phyloP scores from a whole-genome alignment of 371 early-diverging fungal species.

The Hamiltosporidium tvaerminnensis region DNA sequence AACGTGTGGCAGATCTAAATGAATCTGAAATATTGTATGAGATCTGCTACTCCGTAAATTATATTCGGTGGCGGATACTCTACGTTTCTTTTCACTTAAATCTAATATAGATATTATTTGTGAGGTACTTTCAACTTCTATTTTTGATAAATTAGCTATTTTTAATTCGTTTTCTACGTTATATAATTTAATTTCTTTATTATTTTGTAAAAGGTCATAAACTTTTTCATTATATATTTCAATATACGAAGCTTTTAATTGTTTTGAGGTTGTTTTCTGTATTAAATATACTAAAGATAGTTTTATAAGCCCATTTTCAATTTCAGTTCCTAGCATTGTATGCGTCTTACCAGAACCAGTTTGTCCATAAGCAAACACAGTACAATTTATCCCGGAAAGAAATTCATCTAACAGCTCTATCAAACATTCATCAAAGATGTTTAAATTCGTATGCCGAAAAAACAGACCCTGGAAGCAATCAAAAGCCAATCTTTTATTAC shows the following conservation, averaged over 20 bases:
- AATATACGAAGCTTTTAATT: conserved; percentile 65
- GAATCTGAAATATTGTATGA: conserved; percentile 5
- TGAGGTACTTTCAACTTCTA: background rate
- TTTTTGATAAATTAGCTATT: background rate
- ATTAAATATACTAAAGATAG: background rate
- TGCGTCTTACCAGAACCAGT: conserved; percentile 84
- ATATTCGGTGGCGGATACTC: conserved; percentile 57
- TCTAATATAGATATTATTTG: background rate
- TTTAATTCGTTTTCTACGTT: background rate
- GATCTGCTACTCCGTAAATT: conserved; percentile 80
- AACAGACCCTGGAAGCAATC: background rate
- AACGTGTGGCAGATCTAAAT: background rate
- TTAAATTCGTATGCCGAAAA: background rate
- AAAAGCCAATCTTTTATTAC: background rate
- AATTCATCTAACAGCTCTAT: background rate
- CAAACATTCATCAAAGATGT: background rate
- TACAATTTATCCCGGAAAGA: background rate
- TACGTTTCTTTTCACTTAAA: background rate
- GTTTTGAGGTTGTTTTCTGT: background rate
- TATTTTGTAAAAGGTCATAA: conserved; percentile 61
- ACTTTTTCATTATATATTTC: conserved; percentile 90
- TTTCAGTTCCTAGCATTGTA: conserved; percentile 1
- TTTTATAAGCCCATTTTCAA: background rate
- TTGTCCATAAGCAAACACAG: conserved; percentile 95
- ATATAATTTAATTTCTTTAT: conserved; percentile 12